Base-by-base conservation (phyloP, 2,329 filamentous ascomycete genomes). In the Colletotrichum cordylinicola region DNA sequence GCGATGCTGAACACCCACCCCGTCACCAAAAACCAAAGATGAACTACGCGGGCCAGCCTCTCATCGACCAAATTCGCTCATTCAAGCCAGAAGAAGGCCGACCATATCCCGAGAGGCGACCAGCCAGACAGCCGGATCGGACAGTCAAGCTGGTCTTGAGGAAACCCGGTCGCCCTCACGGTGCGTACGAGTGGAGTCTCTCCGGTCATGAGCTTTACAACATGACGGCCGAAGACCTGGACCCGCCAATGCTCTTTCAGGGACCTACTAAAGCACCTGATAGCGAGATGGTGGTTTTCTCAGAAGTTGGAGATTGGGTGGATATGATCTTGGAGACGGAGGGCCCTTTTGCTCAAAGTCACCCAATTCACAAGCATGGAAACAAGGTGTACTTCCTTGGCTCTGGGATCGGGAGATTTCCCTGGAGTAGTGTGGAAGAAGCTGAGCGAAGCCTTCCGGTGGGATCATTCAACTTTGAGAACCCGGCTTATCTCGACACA, bases 401-500 rank as follows among this genome's bases (percentile, higher is more conserved):
- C 0, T 68, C 62, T 1, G 70, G 70, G 1, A 27, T 48, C 1
- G 64, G 70, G 1, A 60, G 10, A 10, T 72, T 72, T 0, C 31
- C 48, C 6, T 72, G 64, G 70, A 9, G 6, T 1, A 68, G 27
- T 0, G 70, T 72, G 8, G 52, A 67, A 15, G 33, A 72, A 3
- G 69, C 69, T 0, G 33, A 72, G 48, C 62, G 62, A 8, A 16
- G 21, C 8, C 48, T 72, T 2, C 62, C 69, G 10, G 8, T 12
- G 7, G 62, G 61, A 6, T 39, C 62, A 1, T 89, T 90, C 82
- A 89, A 89, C 70, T 79, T 89, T 13, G 78, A 83, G 4, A 83
- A 81, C 18, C 87, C 88, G 1, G 83, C 84, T 1, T 83, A 82
- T 24, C 79, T 86, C 43, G 88, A 89, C 70, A 72, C 62, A 0